Conservation (phyloP, 495 filamentous ascomycete species). For the Letharia columbiana region DNA sequence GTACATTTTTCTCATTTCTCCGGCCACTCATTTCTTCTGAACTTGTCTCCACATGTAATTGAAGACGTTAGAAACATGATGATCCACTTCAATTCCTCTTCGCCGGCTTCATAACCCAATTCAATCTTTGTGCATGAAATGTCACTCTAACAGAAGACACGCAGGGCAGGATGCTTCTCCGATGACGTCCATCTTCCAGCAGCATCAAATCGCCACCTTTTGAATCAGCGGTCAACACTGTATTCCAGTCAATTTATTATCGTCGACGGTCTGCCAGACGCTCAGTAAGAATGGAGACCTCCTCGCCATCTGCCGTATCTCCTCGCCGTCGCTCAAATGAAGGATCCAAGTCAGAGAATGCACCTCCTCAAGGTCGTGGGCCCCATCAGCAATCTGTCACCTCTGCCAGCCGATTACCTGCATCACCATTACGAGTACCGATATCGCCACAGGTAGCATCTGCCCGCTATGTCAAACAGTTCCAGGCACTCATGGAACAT, state of each 20-base stretch:
- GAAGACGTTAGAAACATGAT: not conserved
- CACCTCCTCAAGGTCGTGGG: slow-evolving; percentile 10
- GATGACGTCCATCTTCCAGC: not conserved
- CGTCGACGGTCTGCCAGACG: not conserved
- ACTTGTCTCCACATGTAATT: not conserved
- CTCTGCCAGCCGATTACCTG: slow-evolving; percentile 17
- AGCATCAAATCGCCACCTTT: not conserved
- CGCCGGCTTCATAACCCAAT: not conserved
- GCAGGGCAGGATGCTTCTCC: not conserved
- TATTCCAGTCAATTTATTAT: no score
- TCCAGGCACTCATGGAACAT: slow-evolving; percentile 18
- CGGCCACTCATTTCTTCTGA: not conserved
- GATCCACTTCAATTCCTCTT: not conserved
- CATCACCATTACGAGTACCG: slow-evolving; percentile 6
- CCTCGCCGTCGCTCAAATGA: not conserved
- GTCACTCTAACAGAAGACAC: not conserved
- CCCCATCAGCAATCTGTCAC: slow-evolving; percentile 5
- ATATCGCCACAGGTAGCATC: slow-evolving; percentile 11
- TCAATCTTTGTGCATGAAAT: not conserved
- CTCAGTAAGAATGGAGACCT: not conserved
- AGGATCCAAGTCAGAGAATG: slow-evolving; percentile 3
- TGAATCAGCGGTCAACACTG: not conserved
- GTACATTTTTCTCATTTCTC: slow-evolving; percentile 2
- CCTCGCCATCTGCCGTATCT: not conserved
- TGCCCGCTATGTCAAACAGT: slow-evolving; percentile 21